A percentile compares a stretch with the other conserved stretches of the same genome.
Evolutionary conservation across 345 rosid species (phyloP).

Genomic region (Populus euphratica): DNA sequence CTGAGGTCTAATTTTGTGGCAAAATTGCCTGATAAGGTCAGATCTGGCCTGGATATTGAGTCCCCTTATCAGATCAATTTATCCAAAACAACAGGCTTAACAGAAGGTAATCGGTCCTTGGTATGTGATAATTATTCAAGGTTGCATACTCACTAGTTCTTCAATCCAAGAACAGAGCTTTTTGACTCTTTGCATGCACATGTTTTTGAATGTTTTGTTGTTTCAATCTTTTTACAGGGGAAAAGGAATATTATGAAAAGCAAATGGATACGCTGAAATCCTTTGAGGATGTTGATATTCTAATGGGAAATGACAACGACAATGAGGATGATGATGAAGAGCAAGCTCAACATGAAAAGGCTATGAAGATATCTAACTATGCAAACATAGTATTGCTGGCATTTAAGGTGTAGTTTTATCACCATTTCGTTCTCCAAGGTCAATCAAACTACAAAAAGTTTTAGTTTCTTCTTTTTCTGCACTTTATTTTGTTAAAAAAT

Average conservation of each 20-base stretch:
- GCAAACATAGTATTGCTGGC: slow-evolving; percentile 67
- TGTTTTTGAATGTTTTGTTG: not conserved
- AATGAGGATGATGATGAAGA: slow-evolving; percentile 41
- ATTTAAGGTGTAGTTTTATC: slow-evolving; percentile 47
- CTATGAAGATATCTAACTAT: slow-evolving; percentile 75
- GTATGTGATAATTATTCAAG: too few relatives aligned
- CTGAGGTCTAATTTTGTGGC: slow-evolving; percentile 48
- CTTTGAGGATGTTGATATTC: slow-evolving; percentile 67
- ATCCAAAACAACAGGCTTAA: slow-evolving; percentile 45
- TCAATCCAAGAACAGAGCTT: too few relatives aligned
- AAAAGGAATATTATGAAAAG: slow-evolving; percentile 61
- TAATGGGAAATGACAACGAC: slow-evolving; percentile 18
- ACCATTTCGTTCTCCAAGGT: not conserved
- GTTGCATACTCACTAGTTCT: too few relatives aligned
- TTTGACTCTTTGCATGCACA: too few relatives aligned
- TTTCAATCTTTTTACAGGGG: slow-evolving; percentile 31
- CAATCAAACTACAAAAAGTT: too few relatives aligned
- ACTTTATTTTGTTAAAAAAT: too few relatives aligned
- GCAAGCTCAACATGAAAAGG: slow-evolving; percentile 53
- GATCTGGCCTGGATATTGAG: slow-evolving; percentile 44
- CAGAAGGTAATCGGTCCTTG: slow-evolving; percentile 30
- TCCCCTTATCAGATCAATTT: slow-evolving; percentile 45
- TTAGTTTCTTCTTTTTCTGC: too few relatives aligned
- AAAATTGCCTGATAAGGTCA: slow-evolving; percentile 55
- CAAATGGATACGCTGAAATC: slow-evolving; percentile 65